These are phyloP conservation scores for Ceriops decandra DNA, from an alignment of 345 rosid species.

Conservation along the genomic window DNA sequence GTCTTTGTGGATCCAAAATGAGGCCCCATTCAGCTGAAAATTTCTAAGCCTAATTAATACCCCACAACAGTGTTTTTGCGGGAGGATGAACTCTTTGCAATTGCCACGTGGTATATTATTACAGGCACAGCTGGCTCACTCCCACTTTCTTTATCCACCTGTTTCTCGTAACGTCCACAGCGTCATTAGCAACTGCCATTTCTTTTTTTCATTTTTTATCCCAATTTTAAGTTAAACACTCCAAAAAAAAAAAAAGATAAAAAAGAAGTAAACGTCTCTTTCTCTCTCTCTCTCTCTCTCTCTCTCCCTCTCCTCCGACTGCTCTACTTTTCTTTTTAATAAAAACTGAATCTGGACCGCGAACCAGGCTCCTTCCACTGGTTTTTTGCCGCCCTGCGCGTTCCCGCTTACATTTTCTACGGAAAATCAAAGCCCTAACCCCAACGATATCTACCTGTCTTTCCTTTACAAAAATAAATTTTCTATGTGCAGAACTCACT, in stretches of 20 bases:
- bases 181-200: constrained; percentile 23
- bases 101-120: constrained; percentile 1
- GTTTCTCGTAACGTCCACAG: constrained; percentile 43
- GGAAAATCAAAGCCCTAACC: constrained; percentile 43
- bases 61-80: no score
- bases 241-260: not conserved
- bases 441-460: constrained; percentile 17
- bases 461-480: constrained; percentile 1
- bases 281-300: not conserved
- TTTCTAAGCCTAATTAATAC: no score
- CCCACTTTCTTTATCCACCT: constrained; percentile 32
- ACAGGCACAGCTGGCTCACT: constrained; percentile 3
- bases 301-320: constrained; percentile 7
- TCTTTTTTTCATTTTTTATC: constrained; percentile 2
- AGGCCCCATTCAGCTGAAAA: no score
- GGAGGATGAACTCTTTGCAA: no score
- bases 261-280: no score
- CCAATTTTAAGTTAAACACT: not conserved
- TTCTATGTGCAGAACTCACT: not conserved
- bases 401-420: constrained; percentile 39
- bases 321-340: not conserved
- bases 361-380: constrained; percentile 42
- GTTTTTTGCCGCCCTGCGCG: constrained; percentile 37
- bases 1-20: no score
- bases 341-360: constrained; percentile 58